phyloP scores from a whole-genome alignment of 306 rosid species.

The Senna tora region DNA sequence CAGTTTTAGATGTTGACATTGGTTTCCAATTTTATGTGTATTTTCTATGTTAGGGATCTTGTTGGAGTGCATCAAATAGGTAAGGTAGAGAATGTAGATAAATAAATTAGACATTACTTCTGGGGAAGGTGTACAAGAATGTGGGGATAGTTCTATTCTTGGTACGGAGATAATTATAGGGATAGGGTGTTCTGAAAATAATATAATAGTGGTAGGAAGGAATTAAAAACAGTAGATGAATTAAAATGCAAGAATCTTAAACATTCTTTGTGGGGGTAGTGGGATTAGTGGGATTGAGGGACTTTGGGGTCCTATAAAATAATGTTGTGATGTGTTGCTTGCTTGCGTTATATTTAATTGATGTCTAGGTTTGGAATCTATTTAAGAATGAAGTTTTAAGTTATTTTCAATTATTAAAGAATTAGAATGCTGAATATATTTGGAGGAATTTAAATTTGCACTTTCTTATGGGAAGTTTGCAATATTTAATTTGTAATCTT shows the following conservation, averaged over 20 bases:
- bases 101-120: neutral
- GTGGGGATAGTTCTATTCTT: neutral
- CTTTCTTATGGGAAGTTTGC: neutral
- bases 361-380: neutral
- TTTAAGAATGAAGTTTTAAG: neutral
- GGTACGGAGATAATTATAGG: neutral
- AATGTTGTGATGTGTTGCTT: neutral
- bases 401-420: neutral
- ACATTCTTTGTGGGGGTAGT: no score
- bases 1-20: neutral
- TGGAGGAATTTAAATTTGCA: neutral
- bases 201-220: no score
- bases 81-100: neutral
- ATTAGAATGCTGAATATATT: neutral
- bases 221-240: no score
- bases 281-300: no score
- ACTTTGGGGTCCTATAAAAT: no score
- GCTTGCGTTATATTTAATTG: neutral
- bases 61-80: constrained; percentile 6
- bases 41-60: neutral
- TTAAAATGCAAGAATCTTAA: no score
- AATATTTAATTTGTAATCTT: neutral
- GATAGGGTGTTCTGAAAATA: no score
- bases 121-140: neutral
- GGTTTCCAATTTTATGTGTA: neutral